Evolutionary conservation across 2,329 filamentous ascomycete genomes (phyloP), one percentile per base, ranked within the genome.

Genomic region (Corynespora cassiicola): DNA sequence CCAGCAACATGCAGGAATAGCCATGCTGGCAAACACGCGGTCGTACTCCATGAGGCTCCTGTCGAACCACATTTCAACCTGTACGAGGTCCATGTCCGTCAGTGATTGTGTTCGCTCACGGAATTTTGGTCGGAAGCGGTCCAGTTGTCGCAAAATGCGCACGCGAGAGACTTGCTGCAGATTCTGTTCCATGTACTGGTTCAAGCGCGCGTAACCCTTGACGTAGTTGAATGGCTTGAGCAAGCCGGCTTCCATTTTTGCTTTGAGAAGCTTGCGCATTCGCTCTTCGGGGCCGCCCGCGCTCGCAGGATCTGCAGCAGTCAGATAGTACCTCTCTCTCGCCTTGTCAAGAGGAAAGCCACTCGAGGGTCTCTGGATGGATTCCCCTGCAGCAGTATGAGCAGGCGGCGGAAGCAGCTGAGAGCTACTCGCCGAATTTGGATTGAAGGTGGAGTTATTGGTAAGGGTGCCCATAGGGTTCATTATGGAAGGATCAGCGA

Each of bases 1-100:
- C 94, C 94, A 99, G 66, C 92, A 95, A 70, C 94, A 99, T 10
- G 94, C 94, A 0, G 94, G 94, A 47, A 99, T 92, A 2, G 94
- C 94, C 94, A 99, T 99, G 66, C 90, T 95, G 2, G 94, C 94
- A 73, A 99, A 99, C 2, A 99, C 91, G 20, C 94, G 89, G 62
- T 99, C 94, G 59, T 97, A 97, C 65, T 97, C 94, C 87, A 97
- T 94, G 54, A 99, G 73, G 49, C 88, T 94, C 59, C 87, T 84
- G 69, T 99, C 94, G 63, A 99, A 97, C 92, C 94, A 97, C 90
- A 97, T 96, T 71, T 99, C 94, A 8, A 97, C 92, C 42, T 91
- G 84, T 18, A 97, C 86, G 17, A 99, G 81, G 69, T 99, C 90
- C 66, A 96, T 88, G 69, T 99, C 94, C 2, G 89, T 96, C 62